Evolutionary conservation across 73 alveolate species (phyloP), one percentile per base, ranked within the genome.

Genomic region (Symbiodinium pilosum): DNA sequence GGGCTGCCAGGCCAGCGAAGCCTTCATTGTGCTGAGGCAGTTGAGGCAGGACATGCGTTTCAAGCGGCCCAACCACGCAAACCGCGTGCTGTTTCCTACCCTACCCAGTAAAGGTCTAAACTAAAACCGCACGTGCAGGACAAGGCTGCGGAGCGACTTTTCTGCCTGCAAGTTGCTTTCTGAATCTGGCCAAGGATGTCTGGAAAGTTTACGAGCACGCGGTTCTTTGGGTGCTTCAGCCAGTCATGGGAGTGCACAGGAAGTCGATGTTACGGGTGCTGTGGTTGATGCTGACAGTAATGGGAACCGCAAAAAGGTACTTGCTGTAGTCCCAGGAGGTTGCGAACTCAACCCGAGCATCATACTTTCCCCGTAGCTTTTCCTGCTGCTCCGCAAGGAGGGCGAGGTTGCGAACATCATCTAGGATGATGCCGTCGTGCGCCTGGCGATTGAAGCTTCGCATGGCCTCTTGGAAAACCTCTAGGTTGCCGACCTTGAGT

Each of bases 371-470:
- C 38, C 68, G 87, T 14, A 88, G 26, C 51, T 88, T 88, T 51
- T 88, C 95, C 24, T 88, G 95, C 87, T 88, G 73, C 32, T 88
- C 95, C 5, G 73, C 44, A 26, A 88, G 12, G 24, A 88, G 68
- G 5, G 12, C 44, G 24, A 88, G 14, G 51, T 88, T 81, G 26
- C 75, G 54, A 3, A 88, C 71, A 24, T 88, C 95, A 30, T 88
- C 95, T 32, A 64, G 77, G 16, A 64, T 36, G 16, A 64, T 21
- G 77, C 38, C 77, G 28, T 64, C 77, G 28, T 64, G 77, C 30
- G 39, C 77, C 8, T 16, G 36, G 7, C 77, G 32, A 7, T 64
- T 24, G 32, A 56, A 56, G 36, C 32, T 11, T 30, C 75, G 75
- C 75, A 56, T 56, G 36, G 36, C 32, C 39, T 64, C 40, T 26